These are phyloP conservation scores for Glycine tomentella DNA, from an alignment of 306 rosid species.

Conservation along the genomic window DNA sequence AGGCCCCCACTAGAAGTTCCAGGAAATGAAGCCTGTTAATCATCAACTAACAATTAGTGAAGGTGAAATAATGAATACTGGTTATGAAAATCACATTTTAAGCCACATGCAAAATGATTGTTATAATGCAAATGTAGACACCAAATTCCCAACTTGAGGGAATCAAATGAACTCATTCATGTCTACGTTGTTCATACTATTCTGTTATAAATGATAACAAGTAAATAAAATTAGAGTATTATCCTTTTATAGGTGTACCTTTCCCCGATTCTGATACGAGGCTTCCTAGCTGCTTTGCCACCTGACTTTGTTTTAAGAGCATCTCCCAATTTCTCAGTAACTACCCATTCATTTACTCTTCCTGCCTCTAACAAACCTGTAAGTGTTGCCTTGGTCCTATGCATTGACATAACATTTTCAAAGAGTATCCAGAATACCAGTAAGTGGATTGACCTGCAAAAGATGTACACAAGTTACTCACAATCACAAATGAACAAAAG, in stretches of 20 bases:
- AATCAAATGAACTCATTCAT: slow-evolving; percentile 5
- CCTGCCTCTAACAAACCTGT: slow-evolving; percentile 88
- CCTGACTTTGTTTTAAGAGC: slow-evolving; percentile 72
- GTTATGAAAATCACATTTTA: neutral
- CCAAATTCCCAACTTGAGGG: neutral
- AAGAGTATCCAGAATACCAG: slow-evolving; percentile 89
- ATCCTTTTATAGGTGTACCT: slow-evolving; percentile 48
- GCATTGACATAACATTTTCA: slow-evolving; percentile 95
- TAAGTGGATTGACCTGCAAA: slow-evolving; percentile 82
- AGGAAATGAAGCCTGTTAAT: slow-evolving; percentile 71
- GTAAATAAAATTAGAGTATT: neutral
- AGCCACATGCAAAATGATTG: slow-evolving; percentile 8
- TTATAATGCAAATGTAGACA: slow-evolving; percentile 9
- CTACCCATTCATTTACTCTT: slow-evolving; percentile 91
- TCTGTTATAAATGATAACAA: too few species aligned
- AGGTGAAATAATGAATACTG: slow-evolving; percentile 25
- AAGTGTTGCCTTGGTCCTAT: slow-evolving; percentile 88
- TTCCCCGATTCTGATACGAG: slow-evolving; percentile 61
- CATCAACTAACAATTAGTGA: slow-evolving; percentile 40
- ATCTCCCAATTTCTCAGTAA: slow-evolving; percentile 94
- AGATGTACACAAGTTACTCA: slow-evolving; percentile 4
- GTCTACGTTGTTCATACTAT: too few species aligned
- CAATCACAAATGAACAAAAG: neutral
- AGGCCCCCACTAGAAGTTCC: slow-evolving; percentile 78
- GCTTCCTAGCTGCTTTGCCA: slow-evolving; percentile 66